A percentile compares a stretch with the other conserved stretches of the same genome.
Evolutionary conservation across 2,329 filamentous ascomycete species (phyloP).

Genomic region (Emergomyces orientalis): DNA sequence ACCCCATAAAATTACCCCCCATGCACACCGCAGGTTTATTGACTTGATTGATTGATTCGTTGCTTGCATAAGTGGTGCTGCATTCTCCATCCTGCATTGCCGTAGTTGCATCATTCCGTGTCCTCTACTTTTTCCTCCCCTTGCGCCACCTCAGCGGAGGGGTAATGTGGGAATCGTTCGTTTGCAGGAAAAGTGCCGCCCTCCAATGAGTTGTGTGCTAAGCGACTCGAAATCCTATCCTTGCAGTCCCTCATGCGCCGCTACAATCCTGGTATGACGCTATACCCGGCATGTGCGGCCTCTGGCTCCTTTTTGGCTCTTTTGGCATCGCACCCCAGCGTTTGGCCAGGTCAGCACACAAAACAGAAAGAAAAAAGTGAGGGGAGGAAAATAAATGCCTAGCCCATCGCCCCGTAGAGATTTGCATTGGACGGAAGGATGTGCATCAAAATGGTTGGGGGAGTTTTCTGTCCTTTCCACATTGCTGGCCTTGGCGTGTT

Average conservation of each 20-base stretch:
- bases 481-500: background rate
- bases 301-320: background rate
- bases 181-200: background rate
- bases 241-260: background rate
- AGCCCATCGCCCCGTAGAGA: background rate
- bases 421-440: background rate
- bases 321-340: background rate
- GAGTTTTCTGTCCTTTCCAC: no score
- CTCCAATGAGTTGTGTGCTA: background rate
- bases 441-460: background rate
- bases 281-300: background rate
- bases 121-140: background rate
- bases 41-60: conserved; percentile 1
- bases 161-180: background rate
- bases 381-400: background rate
- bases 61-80: background rate
- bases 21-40: conserved; percentile 3
- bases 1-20: background rate
- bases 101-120: conserved; percentile 3
- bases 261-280: background rate
- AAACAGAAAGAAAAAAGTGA: background rate
- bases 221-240: background rate
- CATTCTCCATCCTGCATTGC: background rate
- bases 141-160: background rate
- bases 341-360: background rate